Evolutionary conservation across 352 stramenopile species (phyloP).

Genomic region (Globisporangium sylvaticum): DNA sequence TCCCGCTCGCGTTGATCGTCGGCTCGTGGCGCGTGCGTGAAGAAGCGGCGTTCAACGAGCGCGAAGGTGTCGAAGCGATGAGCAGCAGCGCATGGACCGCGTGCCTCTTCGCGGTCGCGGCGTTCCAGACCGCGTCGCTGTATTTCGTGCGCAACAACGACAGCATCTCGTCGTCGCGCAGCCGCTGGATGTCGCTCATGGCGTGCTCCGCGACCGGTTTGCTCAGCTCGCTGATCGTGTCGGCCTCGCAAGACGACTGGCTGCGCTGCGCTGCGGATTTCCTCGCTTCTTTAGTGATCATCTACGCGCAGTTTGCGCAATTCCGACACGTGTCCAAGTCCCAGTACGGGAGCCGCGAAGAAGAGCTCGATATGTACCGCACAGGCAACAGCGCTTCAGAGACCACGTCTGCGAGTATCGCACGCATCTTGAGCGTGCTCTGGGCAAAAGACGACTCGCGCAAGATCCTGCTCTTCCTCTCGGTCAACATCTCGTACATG

Average conservation of each 20-base stretch:
- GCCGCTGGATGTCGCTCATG: constrained; percentile 31
- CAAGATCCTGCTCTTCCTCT: constrained; percentile 81
- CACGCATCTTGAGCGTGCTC: constrained; percentile 36
- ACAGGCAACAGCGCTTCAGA: not conserved
- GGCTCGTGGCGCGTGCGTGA: constrained; percentile 14
- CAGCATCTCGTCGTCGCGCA: constrained; percentile 22
- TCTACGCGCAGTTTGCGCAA: constrained; percentile 42
- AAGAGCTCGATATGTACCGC: constrained; percentile 47
- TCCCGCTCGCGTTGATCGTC: constrained; percentile 27
- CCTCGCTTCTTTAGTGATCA: constrained; percentile 37
- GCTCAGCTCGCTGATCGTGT: constrained; percentile 31
- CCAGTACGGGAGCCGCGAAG: constrained; percentile 18
- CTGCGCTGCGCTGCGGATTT: constrained; percentile 39
- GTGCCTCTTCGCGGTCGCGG: constrained; percentile 13
- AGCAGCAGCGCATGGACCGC: constrained; percentile 2
- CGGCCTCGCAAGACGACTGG: constrained; percentile 43
- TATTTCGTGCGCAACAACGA: constrained; percentile 25
- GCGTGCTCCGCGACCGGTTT: constrained; percentile 39
- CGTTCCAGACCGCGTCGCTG: constrained; percentile 16
- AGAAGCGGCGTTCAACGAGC: constrained; percentile 16
- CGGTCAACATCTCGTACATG: constrained; percentile 83
- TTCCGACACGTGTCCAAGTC: constrained; percentile 21
- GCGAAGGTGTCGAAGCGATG: constrained; percentile 3
- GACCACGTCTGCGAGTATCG: constrained; percentile 1
- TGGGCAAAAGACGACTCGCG: constrained; percentile 59